phyloP scores from a whole-genome alignment of 805 yeast species.

The Cephaloascus fragrans region DNA sequence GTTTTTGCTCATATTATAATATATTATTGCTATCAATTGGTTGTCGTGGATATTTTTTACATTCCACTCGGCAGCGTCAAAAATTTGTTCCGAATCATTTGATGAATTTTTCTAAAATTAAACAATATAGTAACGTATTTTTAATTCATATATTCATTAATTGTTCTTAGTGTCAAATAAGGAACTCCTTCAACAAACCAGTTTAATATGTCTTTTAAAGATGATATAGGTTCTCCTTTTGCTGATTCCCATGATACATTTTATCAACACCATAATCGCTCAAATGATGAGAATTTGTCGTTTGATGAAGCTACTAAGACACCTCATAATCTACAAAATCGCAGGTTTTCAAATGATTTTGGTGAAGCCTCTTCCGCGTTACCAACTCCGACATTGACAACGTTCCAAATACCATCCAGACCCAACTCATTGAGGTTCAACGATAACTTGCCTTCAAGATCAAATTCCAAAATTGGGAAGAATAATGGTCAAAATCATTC shows the following conservation, averaged over 20 bases:
- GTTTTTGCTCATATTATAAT: too few species aligned
- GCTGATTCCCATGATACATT: not conserved
- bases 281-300: not conserved
- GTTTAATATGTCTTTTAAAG: not conserved
- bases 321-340: not conserved
- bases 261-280: not conserved
- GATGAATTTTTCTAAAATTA: too few species aligned
- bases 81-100: too few species aligned
- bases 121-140: too few species aligned
- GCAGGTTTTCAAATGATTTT: not conserved
- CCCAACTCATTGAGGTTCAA: not conserved
- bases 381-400: not conserved
- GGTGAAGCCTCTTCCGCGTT: not conserved
- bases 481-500: not conserved
- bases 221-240: not conserved
- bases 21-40: too few species aligned
- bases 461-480: not conserved
- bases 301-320: not conserved
- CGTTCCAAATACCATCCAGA: not conserved
- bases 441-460: not conserved
- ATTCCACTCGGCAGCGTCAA: too few species aligned
- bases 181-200: too few species aligned
- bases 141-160: too few species aligned
- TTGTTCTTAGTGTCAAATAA: not conserved
- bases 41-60: too few species aligned